A percentile compares a stretch with the other conserved stretches of the same genome.
These are phyloP conservation scores for Penicillium nucicola DNA, from an alignment of 495 filamentous ascomycete genomes.

Conservation along the genomic window DNA sequence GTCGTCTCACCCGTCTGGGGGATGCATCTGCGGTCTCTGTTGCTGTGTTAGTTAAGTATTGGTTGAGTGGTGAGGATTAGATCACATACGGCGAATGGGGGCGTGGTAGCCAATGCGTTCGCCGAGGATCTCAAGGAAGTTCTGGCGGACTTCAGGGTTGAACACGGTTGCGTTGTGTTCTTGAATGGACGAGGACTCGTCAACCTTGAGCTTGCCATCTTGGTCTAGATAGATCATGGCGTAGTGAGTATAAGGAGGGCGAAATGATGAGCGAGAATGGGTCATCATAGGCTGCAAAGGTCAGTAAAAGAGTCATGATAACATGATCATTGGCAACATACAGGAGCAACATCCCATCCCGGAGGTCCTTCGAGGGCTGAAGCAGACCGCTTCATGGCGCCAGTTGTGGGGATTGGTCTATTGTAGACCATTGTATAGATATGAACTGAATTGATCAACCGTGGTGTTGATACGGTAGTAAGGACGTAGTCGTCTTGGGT, in stretches of 20 bases:
- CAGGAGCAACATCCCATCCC: constrained; percentile 38
- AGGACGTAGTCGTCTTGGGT: background rate
- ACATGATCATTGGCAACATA: constrained; percentile 16
- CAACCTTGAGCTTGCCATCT: constrained; percentile 33
- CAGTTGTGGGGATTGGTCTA: constrained; percentile 23
- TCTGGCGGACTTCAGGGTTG: constrained; percentile 35
- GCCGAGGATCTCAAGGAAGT: constrained; percentile 37
- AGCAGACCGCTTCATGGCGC: constrained; percentile 35
- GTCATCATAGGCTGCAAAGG: constrained; percentile 30
- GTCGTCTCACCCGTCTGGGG: constrained; percentile 34
- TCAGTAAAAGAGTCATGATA: background rate
- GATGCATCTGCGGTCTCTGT: constrained; percentile 19
- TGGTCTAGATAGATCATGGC: constrained; percentile 44
- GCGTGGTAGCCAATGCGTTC: constrained; percentile 32
- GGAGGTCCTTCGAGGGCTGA: constrained; percentile 30
- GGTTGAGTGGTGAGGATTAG: background rate
- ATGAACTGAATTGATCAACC: background rate
- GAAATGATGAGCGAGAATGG: constrained; percentile 23
- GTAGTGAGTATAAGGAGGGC: constrained; percentile 36
- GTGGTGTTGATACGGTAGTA: background rate
- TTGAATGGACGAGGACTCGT: constrained; percentile 37
- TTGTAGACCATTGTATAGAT: constrained; percentile 32
- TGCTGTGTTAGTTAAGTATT: background rate
- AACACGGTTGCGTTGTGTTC: constrained; percentile 35
- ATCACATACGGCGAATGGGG: constrained; percentile 26